A percentile compares a stretch with the other conserved stretches of the same genome.
Conservation (phyloP, 75 land plant species). For the Isoetes taiwanensis region DNA sequence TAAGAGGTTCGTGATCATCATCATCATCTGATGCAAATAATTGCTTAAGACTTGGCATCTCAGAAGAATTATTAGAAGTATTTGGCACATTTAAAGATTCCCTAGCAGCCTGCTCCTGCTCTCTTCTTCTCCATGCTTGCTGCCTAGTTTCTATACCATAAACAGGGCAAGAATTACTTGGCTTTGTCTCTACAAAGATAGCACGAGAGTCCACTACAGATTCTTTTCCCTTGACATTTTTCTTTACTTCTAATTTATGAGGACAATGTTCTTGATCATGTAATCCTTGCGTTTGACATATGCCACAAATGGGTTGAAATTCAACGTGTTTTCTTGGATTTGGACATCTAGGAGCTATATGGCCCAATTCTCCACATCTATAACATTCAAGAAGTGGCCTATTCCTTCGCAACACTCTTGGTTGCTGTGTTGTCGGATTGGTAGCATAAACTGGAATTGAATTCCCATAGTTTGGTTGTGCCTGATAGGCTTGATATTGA, state of each 20-base stretch:
- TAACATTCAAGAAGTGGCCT: not conserved
- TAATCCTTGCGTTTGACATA: not conserved
- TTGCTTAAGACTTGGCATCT: no score
- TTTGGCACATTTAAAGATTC: no score
- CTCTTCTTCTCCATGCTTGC: no score
- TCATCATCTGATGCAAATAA: no score
- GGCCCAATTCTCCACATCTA: not conserved
- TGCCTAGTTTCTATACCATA: no score
- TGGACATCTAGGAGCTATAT: not conserved
- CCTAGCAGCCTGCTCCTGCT: no score
- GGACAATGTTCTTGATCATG: not conserved
- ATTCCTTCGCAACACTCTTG: not conserved
- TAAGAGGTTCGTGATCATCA: no score
- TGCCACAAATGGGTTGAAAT: not conserved
- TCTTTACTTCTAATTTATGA: not conserved
- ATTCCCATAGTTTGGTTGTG: not conserved
- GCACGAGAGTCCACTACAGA: constrained; percentile 1
- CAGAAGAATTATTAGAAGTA: no score
- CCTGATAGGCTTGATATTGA: not conserved
- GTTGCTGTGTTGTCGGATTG: not conserved
- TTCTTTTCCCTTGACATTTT: not conserved
- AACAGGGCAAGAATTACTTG: no score
- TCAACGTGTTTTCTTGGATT: not conserved
- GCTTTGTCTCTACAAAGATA: not conserved
- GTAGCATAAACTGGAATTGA: not conserved